Percentiles rank a stretch among this genome's conserved stretches.
Conservation (phyloP, 768 basidiomycete genomes). For the Mycena polygramma region DNA sequence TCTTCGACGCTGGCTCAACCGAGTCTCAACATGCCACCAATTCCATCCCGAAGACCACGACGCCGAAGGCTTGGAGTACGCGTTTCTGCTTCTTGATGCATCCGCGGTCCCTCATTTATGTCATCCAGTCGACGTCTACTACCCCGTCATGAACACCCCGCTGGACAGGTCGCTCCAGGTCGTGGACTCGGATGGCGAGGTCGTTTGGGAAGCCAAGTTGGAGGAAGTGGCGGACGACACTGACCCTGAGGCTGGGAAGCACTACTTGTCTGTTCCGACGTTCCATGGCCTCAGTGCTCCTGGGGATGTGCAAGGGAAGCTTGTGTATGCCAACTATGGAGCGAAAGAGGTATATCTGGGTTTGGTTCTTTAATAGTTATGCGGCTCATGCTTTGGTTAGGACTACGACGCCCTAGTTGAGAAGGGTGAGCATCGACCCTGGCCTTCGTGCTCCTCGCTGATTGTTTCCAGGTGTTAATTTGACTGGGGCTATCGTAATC, state of each 20-base stretch:
- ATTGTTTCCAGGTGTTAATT: conserved; percentile 61
- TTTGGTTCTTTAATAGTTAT: neutral
- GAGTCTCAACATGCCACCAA: conserved; percentile 68
- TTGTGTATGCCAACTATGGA: conserved; percentile 77
- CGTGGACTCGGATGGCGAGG: conserved; percentile 61
- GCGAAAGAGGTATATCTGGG: conserved; percentile 38
- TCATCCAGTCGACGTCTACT: conserved; percentile 68
- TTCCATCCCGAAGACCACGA: conserved; percentile 53
- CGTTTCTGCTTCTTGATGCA: neutral
- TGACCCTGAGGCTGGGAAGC: conserved; percentile 73
- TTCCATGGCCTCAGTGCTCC: conserved; percentile 80
- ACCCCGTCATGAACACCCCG: conserved; percentile 80
- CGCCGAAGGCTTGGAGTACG: conserved; percentile 66
- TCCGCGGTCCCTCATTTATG: neutral
- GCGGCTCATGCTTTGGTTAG: conserved; percentile 20
- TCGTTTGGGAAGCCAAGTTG: conserved; percentile 72
- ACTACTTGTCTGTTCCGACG: conserved; percentile 67
- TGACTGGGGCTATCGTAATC: conserved; percentile 71
- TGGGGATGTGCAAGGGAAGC: conserved; percentile 74
- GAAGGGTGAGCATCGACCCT: conserved; percentile 53
- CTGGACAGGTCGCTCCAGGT: conserved; percentile 69
- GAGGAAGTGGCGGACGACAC: conserved; percentile 75
- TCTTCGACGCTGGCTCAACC: conserved; percentile 70
- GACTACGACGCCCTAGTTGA: conserved; percentile 74
- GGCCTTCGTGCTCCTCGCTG: neutral